Percentiles rank a stretch among this genome's conserved stretches.
phyloP scores from a whole-genome alignment of 176 grass and related monocot genomes.

The Carex littledalei region DNA sequence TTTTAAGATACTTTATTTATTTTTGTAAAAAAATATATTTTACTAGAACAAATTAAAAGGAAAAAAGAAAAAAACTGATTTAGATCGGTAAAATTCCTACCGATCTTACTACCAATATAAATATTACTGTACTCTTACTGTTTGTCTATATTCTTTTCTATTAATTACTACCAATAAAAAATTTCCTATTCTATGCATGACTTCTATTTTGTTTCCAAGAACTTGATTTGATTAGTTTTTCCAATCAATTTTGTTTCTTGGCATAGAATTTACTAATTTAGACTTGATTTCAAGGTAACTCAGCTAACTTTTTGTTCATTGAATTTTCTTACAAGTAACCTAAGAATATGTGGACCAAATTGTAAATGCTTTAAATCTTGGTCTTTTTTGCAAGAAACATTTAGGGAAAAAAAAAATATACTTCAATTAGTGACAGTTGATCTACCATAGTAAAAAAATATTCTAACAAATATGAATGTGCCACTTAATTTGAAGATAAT shows the following conservation, averaged over 20 bases:
- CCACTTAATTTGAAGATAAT: not conserved
- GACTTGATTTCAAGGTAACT: not conserved
- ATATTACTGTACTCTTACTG: too few relatives aligned
- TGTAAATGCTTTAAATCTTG: not conserved
- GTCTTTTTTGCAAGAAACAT: not conserved
- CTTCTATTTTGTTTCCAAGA: not conserved
- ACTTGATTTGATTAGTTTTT: not conserved
- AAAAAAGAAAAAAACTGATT: too few relatives aligned
- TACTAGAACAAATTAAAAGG: too few relatives aligned
- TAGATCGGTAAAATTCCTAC: too few relatives aligned
- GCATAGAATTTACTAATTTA: not conserved
- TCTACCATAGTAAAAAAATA: conserved; percentile 5
- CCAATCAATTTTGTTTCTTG: not conserved
- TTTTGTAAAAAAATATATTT: too few relatives aligned
- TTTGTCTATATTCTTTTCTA: too few relatives aligned
- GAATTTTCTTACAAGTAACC: not conserved
- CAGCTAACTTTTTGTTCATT: not conserved
- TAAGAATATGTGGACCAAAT: not conserved
- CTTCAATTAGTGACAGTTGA: not conserved
- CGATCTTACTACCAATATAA: too few relatives aligned
- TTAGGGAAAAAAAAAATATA: not conserved
- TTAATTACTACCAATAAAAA: too few relatives aligned
- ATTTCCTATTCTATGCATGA: too few relatives aligned
- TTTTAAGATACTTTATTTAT: too few relatives aligned
- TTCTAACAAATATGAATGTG: not conserved